These are phyloP conservation scores for Thelephora aurantiotincta DNA, from an alignment of 768 basidiomycete species.

Conservation along the genomic window DNA sequence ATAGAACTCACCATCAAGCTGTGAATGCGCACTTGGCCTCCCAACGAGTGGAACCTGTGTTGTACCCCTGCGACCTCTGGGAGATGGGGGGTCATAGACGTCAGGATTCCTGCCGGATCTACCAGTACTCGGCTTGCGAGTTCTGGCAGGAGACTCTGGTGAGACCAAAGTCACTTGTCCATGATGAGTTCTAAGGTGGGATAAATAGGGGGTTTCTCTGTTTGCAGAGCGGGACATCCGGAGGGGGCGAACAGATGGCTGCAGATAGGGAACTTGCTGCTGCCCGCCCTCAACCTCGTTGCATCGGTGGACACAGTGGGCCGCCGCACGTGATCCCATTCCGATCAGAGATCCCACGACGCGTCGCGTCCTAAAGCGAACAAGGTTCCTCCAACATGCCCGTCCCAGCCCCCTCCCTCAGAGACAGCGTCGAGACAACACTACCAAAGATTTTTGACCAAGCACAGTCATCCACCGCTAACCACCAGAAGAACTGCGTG, in stretches of 20 bases:
- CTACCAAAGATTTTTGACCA: conserved; percentile 69
- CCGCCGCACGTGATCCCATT: conserved; percentile 2
- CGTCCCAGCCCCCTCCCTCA: conserved; percentile 12
- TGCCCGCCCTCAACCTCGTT: background rate
- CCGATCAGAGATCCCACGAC: background rate
- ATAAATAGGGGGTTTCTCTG: conserved; percentile 37
- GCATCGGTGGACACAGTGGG: background rate
- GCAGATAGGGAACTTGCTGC: conserved; percentile 4
- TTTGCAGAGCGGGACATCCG: conserved; percentile 6
- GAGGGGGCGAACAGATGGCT: background rate
- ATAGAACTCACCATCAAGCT: conserved; percentile 7
- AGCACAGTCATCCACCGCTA: conserved; percentile 55
- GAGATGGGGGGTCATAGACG: conserved; percentile 15
- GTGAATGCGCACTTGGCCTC: no score
- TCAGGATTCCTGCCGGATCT: conserved; percentile 20
- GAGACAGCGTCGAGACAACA: conserved; percentile 16
- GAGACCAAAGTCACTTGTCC: conserved; percentile 35
- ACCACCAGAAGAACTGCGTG: conserved; percentile 84
- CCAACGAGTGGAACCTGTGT: background rate
- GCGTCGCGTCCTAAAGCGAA: conserved; percentile 1
- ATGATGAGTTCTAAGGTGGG: conserved; percentile 39
- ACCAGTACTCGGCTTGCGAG: conserved; percentile 21
- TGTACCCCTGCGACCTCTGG: background rate
- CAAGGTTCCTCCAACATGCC: conserved; percentile 14
- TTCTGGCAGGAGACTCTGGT: conserved; percentile 35